Evolutionary conservation across 371 early-diverging fungal genomes (phyloP), one percentile per base, ranked within the genome.

Genomic region (Syncephalastrum sp.): DNA sequence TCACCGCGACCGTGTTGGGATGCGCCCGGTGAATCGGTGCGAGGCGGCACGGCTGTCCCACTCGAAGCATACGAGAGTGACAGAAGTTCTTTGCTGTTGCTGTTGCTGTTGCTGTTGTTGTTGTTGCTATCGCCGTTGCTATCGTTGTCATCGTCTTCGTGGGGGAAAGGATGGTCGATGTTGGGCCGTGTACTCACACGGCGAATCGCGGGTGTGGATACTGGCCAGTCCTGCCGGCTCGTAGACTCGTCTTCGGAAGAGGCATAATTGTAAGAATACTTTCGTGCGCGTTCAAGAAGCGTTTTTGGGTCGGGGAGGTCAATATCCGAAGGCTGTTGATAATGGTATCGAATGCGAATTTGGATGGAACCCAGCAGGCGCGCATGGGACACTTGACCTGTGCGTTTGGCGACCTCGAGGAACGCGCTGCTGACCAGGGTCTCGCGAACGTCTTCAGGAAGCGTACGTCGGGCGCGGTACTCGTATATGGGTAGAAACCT

Each of bases 401-500:
- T 59, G 42, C 65, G 53, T 53, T 60, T 51, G 3, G 64, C 64
- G 53, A 69, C 56, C 42, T 54, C 53, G 27, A 67, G 64, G 53
- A 74, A 57, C 42, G 71, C 61, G 14, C 72, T 71, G 53, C 69
- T 65, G 16, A 72, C 45, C 24, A 77, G 68, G 14, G 64, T 68
- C 27, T 77, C 64, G 17, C 63, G 68, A 25, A 72, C 68, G 53
- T 74, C 72, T 12, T 68, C 69, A 8, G 78, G 75, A 25, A 78
- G 50, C 23, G 67, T 61, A 8, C 72, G 65, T 23, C 61, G 62
- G 14, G 74, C 61, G 38, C 67, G 69, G 50, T 79, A 79, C 48
- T 79, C 79, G 24, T 79, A 75, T 51, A 79, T 66, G 17, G 79
- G 79, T 19, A 79, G 23, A 49, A 79, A 75, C 1, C 78, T 77